These are phyloP conservation scores for Umbelopsis vinacea DNA, from an alignment of 192 early-diverging fungal genomes.

Conservation along the genomic window DNA sequence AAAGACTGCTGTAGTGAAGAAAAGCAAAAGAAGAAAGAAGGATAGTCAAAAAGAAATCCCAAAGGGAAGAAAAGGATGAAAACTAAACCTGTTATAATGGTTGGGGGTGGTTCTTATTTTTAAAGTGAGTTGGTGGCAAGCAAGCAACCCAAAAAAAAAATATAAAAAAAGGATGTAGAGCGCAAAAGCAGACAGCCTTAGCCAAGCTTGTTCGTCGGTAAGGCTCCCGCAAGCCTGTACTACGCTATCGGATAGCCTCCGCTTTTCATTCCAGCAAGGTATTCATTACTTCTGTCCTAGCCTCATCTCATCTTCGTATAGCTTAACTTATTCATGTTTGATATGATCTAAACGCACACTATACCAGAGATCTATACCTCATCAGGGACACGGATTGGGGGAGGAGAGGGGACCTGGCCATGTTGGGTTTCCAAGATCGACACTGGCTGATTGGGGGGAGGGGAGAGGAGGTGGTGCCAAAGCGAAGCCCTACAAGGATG, in stretches of 20 bases:
- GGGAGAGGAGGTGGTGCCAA: too few relatives aligned
- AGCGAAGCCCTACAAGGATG: too few relatives aligned
- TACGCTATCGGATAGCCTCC: constrained; percentile 12
- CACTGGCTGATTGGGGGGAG: too few relatives aligned
- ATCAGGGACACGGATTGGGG: not conserved
- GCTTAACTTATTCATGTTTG: too few relatives aligned
- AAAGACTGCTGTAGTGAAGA: not conserved
- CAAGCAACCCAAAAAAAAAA: not conserved
- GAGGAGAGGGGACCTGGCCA: not conserved
- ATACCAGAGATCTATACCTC: not conserved
- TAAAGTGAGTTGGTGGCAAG: too few relatives aligned
- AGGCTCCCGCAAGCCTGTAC: constrained; percentile 4
- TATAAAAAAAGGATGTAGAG: not conserved
- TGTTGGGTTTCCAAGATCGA: too few relatives aligned
- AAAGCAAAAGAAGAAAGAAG: not conserved
- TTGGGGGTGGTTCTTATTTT: not conserved
- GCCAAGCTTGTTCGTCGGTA: constrained; percentile 7
- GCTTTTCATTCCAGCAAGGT: not conserved
- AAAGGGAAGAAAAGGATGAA: not conserved
- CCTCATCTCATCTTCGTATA: too few relatives aligned
- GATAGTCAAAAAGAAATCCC: not conserved
- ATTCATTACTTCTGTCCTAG: not conserved
- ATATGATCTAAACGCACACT: too few relatives aligned
- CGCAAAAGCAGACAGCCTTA: not conserved
- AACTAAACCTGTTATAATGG: constrained; percentile 8